Conservation (phyloP, 2,329 filamentous ascomycete genomes). For the Cladosporium sp. region DNA sequence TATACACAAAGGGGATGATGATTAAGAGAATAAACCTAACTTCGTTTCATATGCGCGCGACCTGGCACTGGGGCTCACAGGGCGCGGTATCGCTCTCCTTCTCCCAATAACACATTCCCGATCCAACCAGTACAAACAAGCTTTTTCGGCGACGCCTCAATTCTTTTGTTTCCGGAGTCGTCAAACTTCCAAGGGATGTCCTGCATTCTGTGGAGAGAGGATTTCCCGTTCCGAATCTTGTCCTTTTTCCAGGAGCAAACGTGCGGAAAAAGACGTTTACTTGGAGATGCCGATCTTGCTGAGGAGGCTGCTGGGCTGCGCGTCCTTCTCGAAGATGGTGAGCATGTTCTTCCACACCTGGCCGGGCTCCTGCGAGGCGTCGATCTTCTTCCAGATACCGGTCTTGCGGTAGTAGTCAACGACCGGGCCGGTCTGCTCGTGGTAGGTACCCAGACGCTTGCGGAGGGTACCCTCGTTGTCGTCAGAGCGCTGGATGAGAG, state of each 20-base stretch:
- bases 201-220: not conserved
- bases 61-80: not conserved
- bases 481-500: conserved; percentile 90
- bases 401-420: conserved; percentile 96
- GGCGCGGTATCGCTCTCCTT: not conserved
- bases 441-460: conserved; percentile 91
- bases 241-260: not conserved
- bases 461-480: conserved; percentile 94
- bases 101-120: not conserved
- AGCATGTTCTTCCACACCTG: conserved; percentile 94
- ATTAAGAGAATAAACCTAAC: conserved; percentile 6
- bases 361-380: conserved; percentile 92
- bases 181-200: not conserved
- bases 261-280: conserved; percentile 26
- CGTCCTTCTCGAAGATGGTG: conserved; percentile 63
- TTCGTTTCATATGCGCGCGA: conserved; percentile 7
- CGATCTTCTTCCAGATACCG: conserved; percentile 92
- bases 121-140: not conserved
- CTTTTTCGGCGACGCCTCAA: not conserved
- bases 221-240: not conserved
- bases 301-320: conserved; percentile 41
- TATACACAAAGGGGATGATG: conserved; percentile 8
- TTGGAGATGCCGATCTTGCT: conserved; percentile 53
- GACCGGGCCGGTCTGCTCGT: conserved; percentile 87
- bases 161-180: no score